Evolutionary conservation across 208 protist species (phyloP).

Genomic region (Trichomonas vaginalis): DNA sequence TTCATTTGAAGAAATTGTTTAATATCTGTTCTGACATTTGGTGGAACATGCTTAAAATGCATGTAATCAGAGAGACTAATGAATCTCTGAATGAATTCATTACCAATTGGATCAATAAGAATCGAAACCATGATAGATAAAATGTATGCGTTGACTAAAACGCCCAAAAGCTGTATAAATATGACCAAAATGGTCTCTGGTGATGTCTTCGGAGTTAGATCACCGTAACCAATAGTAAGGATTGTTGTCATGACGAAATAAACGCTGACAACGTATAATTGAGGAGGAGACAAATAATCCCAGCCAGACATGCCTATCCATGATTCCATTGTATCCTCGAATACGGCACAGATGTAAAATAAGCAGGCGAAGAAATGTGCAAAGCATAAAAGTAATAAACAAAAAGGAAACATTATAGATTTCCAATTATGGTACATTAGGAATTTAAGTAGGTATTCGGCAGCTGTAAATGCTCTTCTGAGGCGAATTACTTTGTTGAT

Average conservation of each 20-base stretch:
- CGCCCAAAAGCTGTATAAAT: background rate
- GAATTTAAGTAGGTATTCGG: background rate
- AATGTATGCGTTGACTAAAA: background rate
- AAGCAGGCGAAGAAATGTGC: background rate
- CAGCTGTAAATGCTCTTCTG: background rate
- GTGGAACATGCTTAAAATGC: background rate
- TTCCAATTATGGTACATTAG: background rate
- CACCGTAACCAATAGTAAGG: background rate
- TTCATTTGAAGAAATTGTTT: background rate
- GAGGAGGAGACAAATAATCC: background rate
- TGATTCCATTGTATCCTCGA: background rate
- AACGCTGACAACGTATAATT: background rate
- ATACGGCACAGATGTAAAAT: background rate
- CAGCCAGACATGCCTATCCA: background rate
- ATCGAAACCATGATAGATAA: background rate
- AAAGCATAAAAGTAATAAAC: background rate
- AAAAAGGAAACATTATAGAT: background rate
- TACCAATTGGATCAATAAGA: background rate
- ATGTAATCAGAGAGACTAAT: background rate
- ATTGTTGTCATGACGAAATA: constrained; percentile 11
- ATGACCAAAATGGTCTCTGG: background rate
- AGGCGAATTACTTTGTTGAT: background rate
- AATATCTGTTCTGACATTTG: background rate
- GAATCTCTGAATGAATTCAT: background rate
- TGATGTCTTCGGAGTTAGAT: background rate